These are phyloP conservation scores for Kalaharituber pfeilii DNA, from an alignment of 2,329 filamentous ascomycete genomes.

Conservation along the genomic window DNA sequence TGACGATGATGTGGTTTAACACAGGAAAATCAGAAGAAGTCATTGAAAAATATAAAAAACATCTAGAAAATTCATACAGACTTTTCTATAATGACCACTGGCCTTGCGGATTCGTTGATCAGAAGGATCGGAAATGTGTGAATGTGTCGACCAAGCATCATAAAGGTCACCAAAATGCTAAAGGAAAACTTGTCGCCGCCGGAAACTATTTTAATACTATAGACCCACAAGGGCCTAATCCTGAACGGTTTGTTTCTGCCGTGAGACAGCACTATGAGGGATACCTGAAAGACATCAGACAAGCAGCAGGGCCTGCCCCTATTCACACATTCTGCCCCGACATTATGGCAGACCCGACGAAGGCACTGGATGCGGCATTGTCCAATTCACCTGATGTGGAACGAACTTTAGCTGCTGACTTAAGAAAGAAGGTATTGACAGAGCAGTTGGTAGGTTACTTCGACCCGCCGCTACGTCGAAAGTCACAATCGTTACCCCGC, in stretches of 20 bases:
- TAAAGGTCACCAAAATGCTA: conserved; percentile 32
- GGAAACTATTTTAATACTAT: not conserved
- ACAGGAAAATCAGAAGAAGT: conserved; percentile 24
- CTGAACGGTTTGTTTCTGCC: not conserved
- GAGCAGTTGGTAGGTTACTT: too few species aligned
- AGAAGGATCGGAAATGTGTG: conserved; percentile 24
- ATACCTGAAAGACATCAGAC: not conserved
- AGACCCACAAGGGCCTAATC: not conserved
- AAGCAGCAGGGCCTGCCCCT: too few species aligned
- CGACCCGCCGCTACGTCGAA: too few species aligned
- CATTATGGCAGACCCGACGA: too few species aligned
- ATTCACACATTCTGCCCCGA: too few species aligned
- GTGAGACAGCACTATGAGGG: not conserved
- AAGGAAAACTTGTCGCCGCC: conserved; percentile 29
- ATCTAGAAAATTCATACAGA: conserved; percentile 30
- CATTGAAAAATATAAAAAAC: conserved; percentile 30
- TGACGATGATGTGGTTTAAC: conserved; percentile 5
- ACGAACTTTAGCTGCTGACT: too few species aligned
- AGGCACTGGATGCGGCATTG: too few species aligned
- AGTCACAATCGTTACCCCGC: too few species aligned
- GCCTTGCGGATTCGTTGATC: conserved; percentile 30
- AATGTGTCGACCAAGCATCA: conserved; percentile 28
- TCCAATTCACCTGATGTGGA: too few species aligned
- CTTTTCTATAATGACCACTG: conserved; percentile 32
- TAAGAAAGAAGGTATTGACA: too few species aligned